Evolutionary conservation across 1,139 yeast species (phyloP), one percentile per base, ranked within the genome.

Genomic region (Citeromyces siamensis): DNA sequence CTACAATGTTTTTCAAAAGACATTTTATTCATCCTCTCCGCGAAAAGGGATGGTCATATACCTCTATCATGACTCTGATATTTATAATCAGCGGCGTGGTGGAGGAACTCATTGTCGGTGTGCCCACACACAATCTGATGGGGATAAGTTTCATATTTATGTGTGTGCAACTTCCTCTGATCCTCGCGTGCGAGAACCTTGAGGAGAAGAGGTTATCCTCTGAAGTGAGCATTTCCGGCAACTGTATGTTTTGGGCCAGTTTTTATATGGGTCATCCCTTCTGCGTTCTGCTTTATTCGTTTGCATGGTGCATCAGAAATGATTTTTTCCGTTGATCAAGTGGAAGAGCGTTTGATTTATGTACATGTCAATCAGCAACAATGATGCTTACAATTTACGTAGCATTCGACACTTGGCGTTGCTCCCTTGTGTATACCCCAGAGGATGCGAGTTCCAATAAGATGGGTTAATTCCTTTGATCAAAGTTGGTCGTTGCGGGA

Each of bases 131-230:
- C 31, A 26, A 26, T 12, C 31, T 26, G 14, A 26, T 26, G 31
- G 31, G 31, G 31, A 26, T 26, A 5, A 26, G 31, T 17, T 26
- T 26, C 8, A 26, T 26, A 3, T 26, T 26, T 9, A 26, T 26
- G 31, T 26, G 31, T 12, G 41, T 7, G 19, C 38, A 7, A 22
- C 40, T 16, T 12, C 44, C 19, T 20, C 40, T 17, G 14, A 35
- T 4, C 27, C 26, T 19, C n/a, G 31, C 31, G 12, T 26, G 17
- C 6, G 31, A 26, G 6, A 26, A 9, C 8, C 16, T 26, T 14
- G 17, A 26, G 8, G 31, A 26, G 31, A 26, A 26, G 31, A 26
- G 16, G 31, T 14, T 6, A 13, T 8, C 31, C 31, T 26, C 31
- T 26, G 31, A 26, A 7, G 31, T 26, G 31, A 26, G 31, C 31